These are phyloP conservation scores for Coniochaeta sp. DNA, from an alignment of 2,329 filamentous ascomycete genomes.

Conservation along the genomic window DNA sequence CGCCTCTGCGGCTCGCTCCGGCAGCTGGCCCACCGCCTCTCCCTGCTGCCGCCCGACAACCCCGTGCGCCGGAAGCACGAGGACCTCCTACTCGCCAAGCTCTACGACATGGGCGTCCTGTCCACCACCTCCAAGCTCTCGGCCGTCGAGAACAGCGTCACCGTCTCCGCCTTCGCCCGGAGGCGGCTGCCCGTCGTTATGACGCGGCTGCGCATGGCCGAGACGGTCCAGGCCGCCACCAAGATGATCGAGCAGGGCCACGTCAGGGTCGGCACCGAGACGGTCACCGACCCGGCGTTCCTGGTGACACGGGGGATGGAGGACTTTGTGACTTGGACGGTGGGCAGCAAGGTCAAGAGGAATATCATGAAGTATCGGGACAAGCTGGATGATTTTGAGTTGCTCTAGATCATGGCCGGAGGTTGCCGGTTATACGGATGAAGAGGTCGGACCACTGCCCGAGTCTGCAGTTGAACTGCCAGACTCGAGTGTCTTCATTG, in stretches of 20 bases:
- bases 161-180: slow-evolving; percentile 82
- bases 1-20: slow-evolving; percentile 74
- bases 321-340: slow-evolving; percentile 94
- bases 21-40: slow-evolving; percentile 82
- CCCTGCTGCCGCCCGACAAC: slow-evolving; percentile 73
- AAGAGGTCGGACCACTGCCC: background rate
- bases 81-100: slow-evolving; percentile 78
- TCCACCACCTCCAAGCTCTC: slow-evolving; percentile 69
- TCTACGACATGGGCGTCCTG: slow-evolving; percentile 87
- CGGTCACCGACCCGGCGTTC: slow-evolving; percentile 83
- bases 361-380: slow-evolving; percentile 94
- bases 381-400: slow-evolving; percentile 91
- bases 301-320: slow-evolving; percentile 85
- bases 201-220: slow-evolving; percentile 73
- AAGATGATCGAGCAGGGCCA: slow-evolving; percentile 93
- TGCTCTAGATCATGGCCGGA: slow-evolving; percentile 49
- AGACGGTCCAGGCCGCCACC: slow-evolving; percentile 76
- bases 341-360: slow-evolving; percentile 93
- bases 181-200: slow-evolving; percentile 82
- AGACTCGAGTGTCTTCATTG: background rate
- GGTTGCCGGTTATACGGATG: background rate
- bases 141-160: slow-evolving; percentile 80
- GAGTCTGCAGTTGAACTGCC: background rate
- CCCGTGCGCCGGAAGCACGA: slow-evolving; percentile 78
- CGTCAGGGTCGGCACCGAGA: slow-evolving; percentile 83